Evolutionary conservation across 2,329 filamentous ascomycete species (phyloP).

Genomic region (Ceratocystis variospora): DNA sequence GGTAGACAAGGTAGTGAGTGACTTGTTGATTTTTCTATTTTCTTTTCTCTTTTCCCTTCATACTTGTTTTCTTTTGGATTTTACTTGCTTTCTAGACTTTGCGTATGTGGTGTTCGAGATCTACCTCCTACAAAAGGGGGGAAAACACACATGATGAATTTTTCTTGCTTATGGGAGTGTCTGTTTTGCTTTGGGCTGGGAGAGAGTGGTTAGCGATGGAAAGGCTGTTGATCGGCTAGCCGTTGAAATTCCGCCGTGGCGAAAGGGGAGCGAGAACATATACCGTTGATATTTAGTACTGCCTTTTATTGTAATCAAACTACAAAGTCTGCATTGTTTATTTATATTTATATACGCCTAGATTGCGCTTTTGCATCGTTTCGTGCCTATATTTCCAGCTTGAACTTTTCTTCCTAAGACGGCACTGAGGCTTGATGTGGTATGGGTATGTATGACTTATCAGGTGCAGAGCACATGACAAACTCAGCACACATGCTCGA

Average conservation of each 20-base stretch:
- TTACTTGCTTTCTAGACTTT: background rate
- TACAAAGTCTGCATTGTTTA: slow-evolving; percentile 16
- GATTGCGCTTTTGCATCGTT: background rate
- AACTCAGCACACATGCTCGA: slow-evolving; percentile 60
- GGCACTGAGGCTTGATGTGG: background rate
- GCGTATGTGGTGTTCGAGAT: background rate
- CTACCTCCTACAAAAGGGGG: background rate
- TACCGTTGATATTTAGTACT: background rate
- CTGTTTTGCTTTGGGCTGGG: background rate
- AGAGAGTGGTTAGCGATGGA: background rate
- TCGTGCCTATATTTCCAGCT: background rate
- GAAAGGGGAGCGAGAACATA: background rate
- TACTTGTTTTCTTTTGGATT: background rate
- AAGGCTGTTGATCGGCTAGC: background rate
- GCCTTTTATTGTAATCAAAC: slow-evolving; percentile 8
- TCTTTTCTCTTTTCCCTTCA: background rate
- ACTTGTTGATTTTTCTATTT: slow-evolving; percentile 2
- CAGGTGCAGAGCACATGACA: background rate
- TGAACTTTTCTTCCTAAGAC: background rate
- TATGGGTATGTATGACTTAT: no score
- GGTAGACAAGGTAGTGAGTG: background rate
- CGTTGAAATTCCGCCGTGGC: background rate
- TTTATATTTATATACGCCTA: slow-evolving; percentile 16
- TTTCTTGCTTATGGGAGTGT: background rate
- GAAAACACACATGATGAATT: background rate